Conservation (phyloP, 768 basidiomycete species). For the Leccinellum albellum region DNA sequence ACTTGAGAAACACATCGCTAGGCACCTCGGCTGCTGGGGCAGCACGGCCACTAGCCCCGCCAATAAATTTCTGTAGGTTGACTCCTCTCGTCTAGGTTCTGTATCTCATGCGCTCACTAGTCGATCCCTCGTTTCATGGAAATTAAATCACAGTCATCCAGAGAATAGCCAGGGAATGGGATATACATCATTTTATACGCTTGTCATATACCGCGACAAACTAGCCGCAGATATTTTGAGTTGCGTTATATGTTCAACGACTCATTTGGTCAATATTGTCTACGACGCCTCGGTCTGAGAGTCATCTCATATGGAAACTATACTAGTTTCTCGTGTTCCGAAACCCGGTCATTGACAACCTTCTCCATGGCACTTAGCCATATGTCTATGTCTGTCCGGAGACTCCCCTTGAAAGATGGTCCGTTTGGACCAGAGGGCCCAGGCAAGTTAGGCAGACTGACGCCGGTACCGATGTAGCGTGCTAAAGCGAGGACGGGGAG, state of each 20-base stretch:
- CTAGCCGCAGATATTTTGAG: background rate
- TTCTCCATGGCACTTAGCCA: conserved; percentile 88
- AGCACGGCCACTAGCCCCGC: conserved; percentile 4
- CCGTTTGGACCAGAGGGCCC: conserved; percentile 1
- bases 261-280: background rate
- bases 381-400: conserved; percentile 44
- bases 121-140: conserved; percentile 23
- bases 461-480: conserved; percentile 62
- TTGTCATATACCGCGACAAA: background rate
- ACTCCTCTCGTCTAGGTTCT: background rate
- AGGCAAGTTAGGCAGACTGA: conserved; percentile 15
- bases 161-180: background rate
- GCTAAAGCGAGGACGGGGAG: conserved; percentile 94
- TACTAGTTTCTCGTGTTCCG: conserved; percentile 48
- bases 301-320: conserved; percentile 10
- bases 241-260: background rate
- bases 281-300: background rate
- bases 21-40: conserved; percentile 1
- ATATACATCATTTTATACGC: conserved; percentile 4
- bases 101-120: conserved; percentile 10
- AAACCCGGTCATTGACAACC: conserved; percentile 58
- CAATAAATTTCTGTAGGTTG: conserved; percentile 24
- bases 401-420: conserved; percentile 2
- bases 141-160: conserved; percentile 3
- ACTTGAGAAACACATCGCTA: conserved; percentile 1